Evolutionary conservation across 805 yeast species (phyloP), one percentile per base, ranked within the genome.

Genomic region (Kluyveromyces nonfermentans): DNA sequence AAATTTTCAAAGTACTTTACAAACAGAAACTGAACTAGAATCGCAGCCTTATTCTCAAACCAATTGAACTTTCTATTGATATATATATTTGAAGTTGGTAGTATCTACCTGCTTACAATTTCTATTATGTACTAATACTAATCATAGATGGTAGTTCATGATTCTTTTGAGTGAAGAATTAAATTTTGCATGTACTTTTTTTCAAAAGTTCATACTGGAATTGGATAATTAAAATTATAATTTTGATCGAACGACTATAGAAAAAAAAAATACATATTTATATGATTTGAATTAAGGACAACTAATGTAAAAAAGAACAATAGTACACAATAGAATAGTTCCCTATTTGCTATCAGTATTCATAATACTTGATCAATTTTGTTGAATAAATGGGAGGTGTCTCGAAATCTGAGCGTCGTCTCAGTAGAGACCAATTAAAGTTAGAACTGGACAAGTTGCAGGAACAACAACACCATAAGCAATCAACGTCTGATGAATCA

Each of bases 401-500:
- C 15, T 30, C 35, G 14, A 25, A n/a, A 16, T 10, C 33, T 18
- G 31, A 34, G 16, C 19, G 12, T 18, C 37, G 43, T 10, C 30
- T 31, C 44, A 38, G 41, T 15, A 32, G 41, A 38, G 34, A 38
- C 28, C 34, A 38, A 38, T 38, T 38, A 34, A 38, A 38, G 28
- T 41, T 54, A 12, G 56, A 58, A 36, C 43, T 58, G 35, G 60
- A 56, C 25, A 47, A 46, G 19, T 48, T 55, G 38, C 61, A 56
- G 39, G 47, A 48, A 37, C 50, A 49, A 34, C 50, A 47, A 16
- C 52, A 50, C 31, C 43, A 47, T 14, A 45, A 15, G 8, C 30
- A 46, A 6, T 35, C 35, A 9, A 25, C 41, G 30, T 30, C 33
- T 28, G 33, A 40, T 17, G 40, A 38, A 25, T 25, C 35, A 22